Base-by-base conservation (phyloP, 2,329 filamentous ascomycete species). In the Trichoderma breve region DNA sequence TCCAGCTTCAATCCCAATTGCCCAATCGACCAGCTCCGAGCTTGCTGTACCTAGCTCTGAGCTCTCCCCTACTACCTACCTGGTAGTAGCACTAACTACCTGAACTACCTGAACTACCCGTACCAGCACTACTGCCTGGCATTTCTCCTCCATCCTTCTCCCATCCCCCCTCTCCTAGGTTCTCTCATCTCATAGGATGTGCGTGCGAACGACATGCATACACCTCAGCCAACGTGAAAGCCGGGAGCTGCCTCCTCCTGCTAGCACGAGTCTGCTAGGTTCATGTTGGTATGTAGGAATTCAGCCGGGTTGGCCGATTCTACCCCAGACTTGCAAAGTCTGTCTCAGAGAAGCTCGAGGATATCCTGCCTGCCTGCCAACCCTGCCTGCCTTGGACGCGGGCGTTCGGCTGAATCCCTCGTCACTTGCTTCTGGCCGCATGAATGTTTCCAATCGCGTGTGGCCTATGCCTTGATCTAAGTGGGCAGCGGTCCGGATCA, bases 401-500 rank as follows among this genome's bases (percentile, higher is more conserved):
- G 67, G 67, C 57, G 66, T 30, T 47, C 67, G 67, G 57, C 55
- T 70, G 67, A 70, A 70, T 70, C 58, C 67, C 34, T 61, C 36
- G 28, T 70, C 57, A 26, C 28, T 47, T 53, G 36, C 39, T 51
- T 61, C 64, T 57, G 34, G 66, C 43, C 34, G 69, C 51, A 65
- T 65, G 26, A 58, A 32, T 36, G 69, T 28, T 32, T 58, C 51
- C n/a, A 30, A 43, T 63, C 43, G 63, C 57, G 63, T 34, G 64
- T 58, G 64, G 71, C 32, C 64, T 58, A 72, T 72, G 64, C 71
- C 71, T 58, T 58, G 64, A 36, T 58, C 70, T 53, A 58, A 72
- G 58, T 68, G 71, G 71, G 71, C 64, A 71, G 66, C 43, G 12
- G 57, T 55, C 62, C 30, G 62, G 61, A 69, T 58, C 65, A 69